These are phyloP conservation scores for Clavariopsis aquatica DNA, from an alignment of 495 filamentous ascomycete species.

Conservation along the genomic window DNA sequence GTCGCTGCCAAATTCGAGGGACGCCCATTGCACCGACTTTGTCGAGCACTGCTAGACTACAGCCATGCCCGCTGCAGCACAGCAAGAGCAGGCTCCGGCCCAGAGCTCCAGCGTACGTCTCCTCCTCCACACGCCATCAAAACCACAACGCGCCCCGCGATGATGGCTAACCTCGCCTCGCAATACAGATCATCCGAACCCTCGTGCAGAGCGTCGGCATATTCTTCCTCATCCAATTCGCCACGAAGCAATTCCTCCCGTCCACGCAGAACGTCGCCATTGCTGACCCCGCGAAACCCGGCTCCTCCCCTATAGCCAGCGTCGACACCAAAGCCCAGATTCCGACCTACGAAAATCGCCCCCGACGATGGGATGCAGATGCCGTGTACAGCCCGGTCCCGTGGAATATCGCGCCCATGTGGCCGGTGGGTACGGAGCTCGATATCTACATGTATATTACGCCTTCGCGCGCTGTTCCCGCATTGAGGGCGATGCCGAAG, in stretches of 20 bases:
- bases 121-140: background rate
- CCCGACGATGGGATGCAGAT: slow-evolving; percentile 57
- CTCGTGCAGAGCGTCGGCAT: slow-evolving; percentile 69
- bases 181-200: slow-evolving; percentile 50
- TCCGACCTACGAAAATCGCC: slow-evolving; percentile 67
- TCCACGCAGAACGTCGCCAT: slow-evolving; percentile 39
- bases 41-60: background rate
- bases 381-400: slow-evolving; percentile 72
- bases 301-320: slow-evolving; percentile 16
- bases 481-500: slow-evolving; percentile 60
- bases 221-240: slow-evolving; percentile 67
- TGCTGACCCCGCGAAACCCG: slow-evolving; percentile 20
- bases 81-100: slow-evolving; percentile 12
- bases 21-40: too few species aligned
- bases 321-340: slow-evolving; percentile 52
- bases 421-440: slow-evolving; percentile 72
- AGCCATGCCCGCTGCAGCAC: slow-evolving; percentile 29
- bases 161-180: slow-evolving; percentile 6
- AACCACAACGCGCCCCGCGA: background rate
- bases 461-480: slow-evolving; percentile 66
- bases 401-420: slow-evolving; percentile 79
- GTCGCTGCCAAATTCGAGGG: too few species aligned
- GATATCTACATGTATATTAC: slow-evolving; percentile 87
- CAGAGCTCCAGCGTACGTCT: slow-evolving; percentile 16
- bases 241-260: slow-evolving; percentile 60